Evolutionary conservation across 2,329 filamentous ascomycete species (phyloP).

Genomic region (Spiromastix sp.): DNA sequence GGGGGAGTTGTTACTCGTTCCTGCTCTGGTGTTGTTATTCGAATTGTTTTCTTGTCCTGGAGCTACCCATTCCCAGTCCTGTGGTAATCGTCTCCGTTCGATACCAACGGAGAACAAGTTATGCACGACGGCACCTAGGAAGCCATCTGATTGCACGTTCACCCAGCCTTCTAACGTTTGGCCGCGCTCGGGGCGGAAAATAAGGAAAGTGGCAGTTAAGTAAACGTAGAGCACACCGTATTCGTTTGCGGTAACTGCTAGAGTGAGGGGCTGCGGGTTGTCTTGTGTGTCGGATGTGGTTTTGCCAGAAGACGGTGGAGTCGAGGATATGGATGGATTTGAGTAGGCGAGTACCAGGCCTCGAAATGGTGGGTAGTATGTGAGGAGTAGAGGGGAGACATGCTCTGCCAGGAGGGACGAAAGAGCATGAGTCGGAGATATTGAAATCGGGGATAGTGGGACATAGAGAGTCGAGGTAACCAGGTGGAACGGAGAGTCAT

Average conservation of each 20-base stretch:
- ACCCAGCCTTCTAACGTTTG: conserved; percentile 69
- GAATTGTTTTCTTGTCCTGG: conserved; percentile 37
- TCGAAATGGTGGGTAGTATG: conserved; percentile 49
- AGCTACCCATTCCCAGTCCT: conserved; percentile 69
- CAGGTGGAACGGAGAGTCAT: conserved; percentile 60
- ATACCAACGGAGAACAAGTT: conserved; percentile 89
- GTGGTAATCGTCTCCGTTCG: conserved; percentile 63
- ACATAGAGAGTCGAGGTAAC: conserved; percentile 69
- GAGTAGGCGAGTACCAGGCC: conserved; percentile 48
- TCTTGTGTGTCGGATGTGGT: conserved; percentile 18
- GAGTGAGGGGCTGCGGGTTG: conserved; percentile 29
- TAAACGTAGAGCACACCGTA: conserved; percentile 80
- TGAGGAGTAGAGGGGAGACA: conserved; percentile 52
- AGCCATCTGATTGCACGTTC: conserved; percentile 78
- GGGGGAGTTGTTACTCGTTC: background rate
- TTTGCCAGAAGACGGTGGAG: conserved; percentile 30
- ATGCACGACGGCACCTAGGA: conserved; percentile 80
- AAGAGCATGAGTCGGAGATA: conserved; percentile 42
- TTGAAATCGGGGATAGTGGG: conserved; percentile 46
- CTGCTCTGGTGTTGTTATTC: conserved; percentile 10
- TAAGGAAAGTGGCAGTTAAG: conserved; percentile 75
- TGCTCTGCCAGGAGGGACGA: conserved; percentile 51
- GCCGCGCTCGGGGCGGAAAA: conserved; percentile 68
- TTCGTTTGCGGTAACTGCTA: conserved; percentile 53
- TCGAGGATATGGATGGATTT: conserved; percentile 32